These are phyloP conservation scores for Cyberlindnera mississippiensis DNA, from an alignment of 805 yeast species.

Conservation along the genomic window DNA sequence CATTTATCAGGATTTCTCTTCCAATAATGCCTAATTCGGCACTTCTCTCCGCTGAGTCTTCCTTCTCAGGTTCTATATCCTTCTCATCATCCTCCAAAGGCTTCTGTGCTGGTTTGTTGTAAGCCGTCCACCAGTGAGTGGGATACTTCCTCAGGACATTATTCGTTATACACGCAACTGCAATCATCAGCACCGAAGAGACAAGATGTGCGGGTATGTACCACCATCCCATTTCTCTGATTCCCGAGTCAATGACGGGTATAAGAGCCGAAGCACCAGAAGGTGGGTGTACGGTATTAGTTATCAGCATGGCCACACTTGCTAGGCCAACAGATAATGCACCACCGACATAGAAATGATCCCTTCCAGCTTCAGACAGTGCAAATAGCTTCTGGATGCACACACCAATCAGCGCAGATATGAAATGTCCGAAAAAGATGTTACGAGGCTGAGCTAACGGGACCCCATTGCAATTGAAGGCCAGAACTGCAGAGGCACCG, in stretches of 20 bases:
- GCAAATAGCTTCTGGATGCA: slow-evolving; percentile 51
- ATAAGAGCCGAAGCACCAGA: slow-evolving; percentile 67
- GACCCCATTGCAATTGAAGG: slow-evolving; percentile 49
- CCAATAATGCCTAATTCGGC: too few species aligned
- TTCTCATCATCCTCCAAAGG: slow-evolving; percentile 6
- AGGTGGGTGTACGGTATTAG: slow-evolving; percentile 65
- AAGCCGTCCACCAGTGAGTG: slow-evolving; percentile 50
- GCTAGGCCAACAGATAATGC: slow-evolving; percentile 53
- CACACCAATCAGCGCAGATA: slow-evolving; percentile 50
- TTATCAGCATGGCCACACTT: slow-evolving; percentile 48
- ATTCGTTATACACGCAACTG: slow-evolving; percentile 49
- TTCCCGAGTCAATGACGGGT: slow-evolving; percentile 44
- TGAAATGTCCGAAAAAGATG: slow-evolving; percentile 51
- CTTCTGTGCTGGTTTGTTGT: slow-evolving; percentile 7
- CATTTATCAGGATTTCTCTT: neutral
- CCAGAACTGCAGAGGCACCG: slow-evolving; percentile 60
- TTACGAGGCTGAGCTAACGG: slow-evolving; percentile 68
- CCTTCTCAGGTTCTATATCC: neutral
- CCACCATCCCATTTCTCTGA: slow-evolving; percentile 60
- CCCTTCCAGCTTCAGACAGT: slow-evolving; percentile 38
- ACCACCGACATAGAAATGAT: slow-evolving; percentile 53
- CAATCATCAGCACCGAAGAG: slow-evolving; percentile 42
- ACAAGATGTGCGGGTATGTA: slow-evolving; percentile 53
- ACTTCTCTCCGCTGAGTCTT: too few species aligned
- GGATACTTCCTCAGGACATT: slow-evolving; percentile 55